Percentiles rank a stretch among this genome's conserved stretches.
These are phyloP conservation scores for Drechmeria coniospora DNA, from an alignment of 2,329 filamentous ascomycete species.

Conservation along the genomic window DNA sequence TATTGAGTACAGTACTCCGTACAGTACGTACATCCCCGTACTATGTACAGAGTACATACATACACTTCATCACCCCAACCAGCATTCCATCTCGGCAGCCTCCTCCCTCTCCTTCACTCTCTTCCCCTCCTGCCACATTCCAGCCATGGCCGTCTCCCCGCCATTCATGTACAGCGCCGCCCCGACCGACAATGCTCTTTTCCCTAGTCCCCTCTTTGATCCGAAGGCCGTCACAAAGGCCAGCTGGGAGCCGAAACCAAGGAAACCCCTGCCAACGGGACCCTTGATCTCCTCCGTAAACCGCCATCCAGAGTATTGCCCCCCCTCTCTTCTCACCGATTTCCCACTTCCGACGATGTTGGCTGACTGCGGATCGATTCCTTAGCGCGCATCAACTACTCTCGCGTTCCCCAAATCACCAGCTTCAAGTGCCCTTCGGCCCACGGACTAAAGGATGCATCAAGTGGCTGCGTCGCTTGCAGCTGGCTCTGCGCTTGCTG, in stretches of 20 bases:
- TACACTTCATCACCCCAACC: not conserved
- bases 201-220: constrained; percentile 51
- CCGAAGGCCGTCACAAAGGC: constrained; percentile 74
- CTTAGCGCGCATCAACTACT: constrained; percentile 45
- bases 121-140: not conserved
- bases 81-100: not conserved
- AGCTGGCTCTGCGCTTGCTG: constrained; percentile 51
- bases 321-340: not conserved
- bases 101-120: not conserved
- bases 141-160: constrained; percentile 16
- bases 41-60: too few relatives aligned
- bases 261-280: constrained; percentile 51
- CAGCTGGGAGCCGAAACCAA: constrained; percentile 50
- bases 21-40: too few relatives aligned
- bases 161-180: constrained; percentile 59
- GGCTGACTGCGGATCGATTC: constrained; percentile 3
- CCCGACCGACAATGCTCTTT: constrained; percentile 34
- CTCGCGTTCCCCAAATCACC: constrained; percentile 42
- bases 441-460: constrained; percentile 55
- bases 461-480: constrained; percentile 50
- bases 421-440: constrained; percentile 52
- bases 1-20: too few relatives aligned
- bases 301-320: constrained; percentile 65
- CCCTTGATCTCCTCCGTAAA: constrained; percentile 75
- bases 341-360: not conserved